Percentiles rank a stretch among this genome's conserved stretches.
These are phyloP conservation scores for Halophytophthora polymorphica DNA, from an alignment of 352 stramenopile species.

Conservation along the genomic window DNA sequence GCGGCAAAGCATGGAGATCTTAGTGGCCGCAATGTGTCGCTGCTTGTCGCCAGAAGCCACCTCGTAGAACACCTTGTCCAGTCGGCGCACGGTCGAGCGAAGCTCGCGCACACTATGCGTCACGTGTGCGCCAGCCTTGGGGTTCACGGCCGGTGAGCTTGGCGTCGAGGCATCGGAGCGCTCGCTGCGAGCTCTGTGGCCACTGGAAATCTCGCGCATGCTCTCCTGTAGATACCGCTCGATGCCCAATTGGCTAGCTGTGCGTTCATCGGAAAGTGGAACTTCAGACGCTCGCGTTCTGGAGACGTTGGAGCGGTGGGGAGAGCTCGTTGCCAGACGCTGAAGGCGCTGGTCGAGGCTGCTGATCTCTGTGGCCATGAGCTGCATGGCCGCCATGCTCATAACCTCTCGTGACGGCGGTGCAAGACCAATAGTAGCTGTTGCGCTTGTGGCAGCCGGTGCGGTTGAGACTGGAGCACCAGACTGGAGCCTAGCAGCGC, in stretches of 20 bases:
- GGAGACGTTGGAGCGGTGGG: neutral
- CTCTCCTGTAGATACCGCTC: conserved; percentile 50
- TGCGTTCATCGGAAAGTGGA: conserved; percentile 5
- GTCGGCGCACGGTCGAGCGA: conserved; percentile 53
- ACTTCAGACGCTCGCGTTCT: neutral
- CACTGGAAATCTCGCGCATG: conserved; percentile 38
- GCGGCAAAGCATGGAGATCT: conserved; percentile 52
- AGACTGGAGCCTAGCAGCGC: neutral
- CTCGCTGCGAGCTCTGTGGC: conserved; percentile 5
- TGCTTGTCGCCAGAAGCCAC: conserved; percentile 73
- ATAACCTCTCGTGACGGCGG: conserved; percentile 1
- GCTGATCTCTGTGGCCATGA: conserved; percentile 26
- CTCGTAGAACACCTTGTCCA: conserved; percentile 79
- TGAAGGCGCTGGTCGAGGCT: conserved; percentile 27
- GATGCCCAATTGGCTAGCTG: conserved; percentile 35
- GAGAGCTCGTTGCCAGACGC: conserved; percentile 11
- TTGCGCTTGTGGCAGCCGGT: conserved; percentile 4
- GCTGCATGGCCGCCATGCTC: conserved; percentile 19
- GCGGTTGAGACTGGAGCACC: conserved; percentile 13
- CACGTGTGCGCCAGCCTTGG: conserved; percentile 46
- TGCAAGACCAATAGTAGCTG: neutral
- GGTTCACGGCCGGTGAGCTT: conserved; percentile 12
- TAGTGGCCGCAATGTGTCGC: conserved; percentile 62
- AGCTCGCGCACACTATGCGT: conserved; percentile 58
- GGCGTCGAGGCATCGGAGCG: neutral